A percentile compares a stretch with the other conserved stretches of the same genome.
phyloP scores from a whole-genome alignment of 495 filamentous ascomycete genomes.

The Annulohypoxylon bovei region DNA sequence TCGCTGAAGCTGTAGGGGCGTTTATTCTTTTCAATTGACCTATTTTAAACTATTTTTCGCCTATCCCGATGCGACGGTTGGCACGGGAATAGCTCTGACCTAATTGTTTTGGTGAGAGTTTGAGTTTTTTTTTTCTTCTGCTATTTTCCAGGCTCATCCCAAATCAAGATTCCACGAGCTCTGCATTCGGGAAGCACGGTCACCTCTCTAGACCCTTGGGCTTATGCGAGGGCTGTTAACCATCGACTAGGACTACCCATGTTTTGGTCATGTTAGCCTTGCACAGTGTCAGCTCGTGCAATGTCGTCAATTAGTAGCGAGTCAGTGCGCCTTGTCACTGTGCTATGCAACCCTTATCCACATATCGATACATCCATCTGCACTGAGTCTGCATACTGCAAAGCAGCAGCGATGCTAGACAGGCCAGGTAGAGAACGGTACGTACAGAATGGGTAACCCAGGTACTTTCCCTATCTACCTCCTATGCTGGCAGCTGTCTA shows the following conservation, averaged over 20 bases:
- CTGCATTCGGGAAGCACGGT: conserved; percentile 43
- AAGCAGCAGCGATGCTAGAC: conserved; percentile 32
- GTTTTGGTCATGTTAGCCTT: conserved; percentile 20
- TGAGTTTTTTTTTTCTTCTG: conserved; percentile 3
- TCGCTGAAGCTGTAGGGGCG: conserved; percentile 30
- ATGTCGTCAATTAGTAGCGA: conserved; percentile 11
- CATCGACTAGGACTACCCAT: conserved; percentile 36
- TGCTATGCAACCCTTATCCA: conserved; percentile 27
- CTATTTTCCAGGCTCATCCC: conserved; percentile 21
- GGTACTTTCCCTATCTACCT: conserved; percentile 11
- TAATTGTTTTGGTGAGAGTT: conserved; percentile 27
- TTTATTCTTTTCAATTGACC: conserved; percentile 37
- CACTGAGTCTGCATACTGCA: conserved; percentile 17
- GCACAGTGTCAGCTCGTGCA: conserved; percentile 29
- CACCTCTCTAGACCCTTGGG: conserved; percentile 25
- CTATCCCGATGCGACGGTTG: conserved; percentile 15
- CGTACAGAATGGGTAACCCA: conserved; percentile 44
- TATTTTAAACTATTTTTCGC: conserved; percentile 3
- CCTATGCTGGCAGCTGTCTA: not conserved
- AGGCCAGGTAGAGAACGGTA: conserved; percentile 13
- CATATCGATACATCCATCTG: conserved; percentile 3
- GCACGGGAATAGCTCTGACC: conserved; percentile 30
- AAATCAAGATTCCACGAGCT: conserved; percentile 44
- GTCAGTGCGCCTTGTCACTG: conserved; percentile 41
- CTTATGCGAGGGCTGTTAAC: conserved; percentile 42